A percentile compares a stretch with the other conserved stretches of the same genome.
These are phyloP conservation scores for Hemileccinum rubropunctum DNA, from an alignment of 768 basidiomycete genomes.

Conservation along the genomic window DNA sequence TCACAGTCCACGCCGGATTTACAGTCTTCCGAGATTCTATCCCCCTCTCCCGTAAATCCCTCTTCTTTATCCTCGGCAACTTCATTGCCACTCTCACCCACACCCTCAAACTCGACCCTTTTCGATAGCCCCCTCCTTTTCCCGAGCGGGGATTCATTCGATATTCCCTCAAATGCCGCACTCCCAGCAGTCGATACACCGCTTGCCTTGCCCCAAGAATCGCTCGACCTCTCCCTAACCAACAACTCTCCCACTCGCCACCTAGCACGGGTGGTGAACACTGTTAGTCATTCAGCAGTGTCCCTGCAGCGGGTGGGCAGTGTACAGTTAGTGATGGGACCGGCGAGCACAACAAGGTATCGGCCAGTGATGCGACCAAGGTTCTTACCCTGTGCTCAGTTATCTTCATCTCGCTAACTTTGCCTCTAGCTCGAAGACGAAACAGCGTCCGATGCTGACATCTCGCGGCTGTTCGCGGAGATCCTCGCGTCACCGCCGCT, in stretches of 20 bases:
- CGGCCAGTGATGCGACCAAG: constrained; percentile 30
- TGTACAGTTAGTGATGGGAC: constrained; percentile 30
- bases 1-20: constrained; percentile 23
- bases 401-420: constrained; percentile 23
- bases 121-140: constrained; percentile 31
- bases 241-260: constrained; percentile 79
- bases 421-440: constrained; percentile 45
- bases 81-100: constrained; percentile 39
- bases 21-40: constrained; percentile 18
- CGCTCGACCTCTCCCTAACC: constrained; percentile 34
- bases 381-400: constrained; percentile 26
- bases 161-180: constrained; percentile 39
- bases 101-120: constrained; percentile 42
- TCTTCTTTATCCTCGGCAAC: constrained; percentile 32
- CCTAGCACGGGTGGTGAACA: constrained; percentile 97
- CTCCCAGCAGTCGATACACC: constrained; percentile 34
- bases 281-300: constrained; percentile 52
- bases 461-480: constrained; percentile 34
- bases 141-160: constrained; percentile 21
- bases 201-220: constrained; percentile 20
- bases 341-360: constrained; percentile 16
- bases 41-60: constrained; percentile 23
- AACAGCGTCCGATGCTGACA: constrained; percentile 41
- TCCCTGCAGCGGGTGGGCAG: constrained; percentile 93
- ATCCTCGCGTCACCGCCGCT: constrained; percentile 34